These are phyloP conservation scores for Penicillium sp. DNA, from an alignment of 2,329 filamentous ascomycete species.

Conservation along the genomic window DNA sequence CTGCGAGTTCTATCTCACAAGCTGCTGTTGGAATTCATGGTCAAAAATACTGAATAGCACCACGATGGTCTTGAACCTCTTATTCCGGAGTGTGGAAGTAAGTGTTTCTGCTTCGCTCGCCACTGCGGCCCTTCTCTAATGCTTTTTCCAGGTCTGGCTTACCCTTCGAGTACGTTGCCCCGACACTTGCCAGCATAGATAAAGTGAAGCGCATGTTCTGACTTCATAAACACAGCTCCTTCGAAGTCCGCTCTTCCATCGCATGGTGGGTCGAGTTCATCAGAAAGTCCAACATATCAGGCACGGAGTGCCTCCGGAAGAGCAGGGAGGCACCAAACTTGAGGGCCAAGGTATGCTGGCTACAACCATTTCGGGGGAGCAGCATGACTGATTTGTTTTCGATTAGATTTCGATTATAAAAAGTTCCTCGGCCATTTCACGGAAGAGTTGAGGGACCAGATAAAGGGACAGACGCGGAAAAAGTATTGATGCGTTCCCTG, in stretches of 20 bases:
- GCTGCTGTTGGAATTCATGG: not conserved
- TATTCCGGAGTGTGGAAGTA: slow-evolving; percentile 37
- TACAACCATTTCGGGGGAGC: not conserved
- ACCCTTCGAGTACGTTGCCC: slow-evolving; percentile 34
- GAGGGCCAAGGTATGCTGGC: slow-evolving; percentile 33
- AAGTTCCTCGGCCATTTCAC: slow-evolving; percentile 41
- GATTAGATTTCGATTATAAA: slow-evolving; percentile 27
- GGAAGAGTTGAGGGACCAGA: slow-evolving; percentile 43
- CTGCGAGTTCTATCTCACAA: not conserved
- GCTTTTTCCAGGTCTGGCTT: slow-evolving; percentile 34
- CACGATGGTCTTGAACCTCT: slow-evolving; percentile 30
- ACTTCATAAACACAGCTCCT: slow-evolving; percentile 36
- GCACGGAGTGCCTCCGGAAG: slow-evolving; percentile 43
- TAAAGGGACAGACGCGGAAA: slow-evolving; percentile 38
- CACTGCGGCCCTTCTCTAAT: slow-evolving; percentile 13
- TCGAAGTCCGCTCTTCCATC: slow-evolving; percentile 43
- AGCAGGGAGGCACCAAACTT: slow-evolving; percentile 43
- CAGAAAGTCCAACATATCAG: slow-evolving; percentile 41
- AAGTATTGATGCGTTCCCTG: slow-evolving; percentile 25
- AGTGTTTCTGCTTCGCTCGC: slow-evolving; percentile 10
- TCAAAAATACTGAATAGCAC: not conserved
- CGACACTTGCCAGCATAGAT: not conserved
- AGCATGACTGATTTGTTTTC: slow-evolving; percentile 3
- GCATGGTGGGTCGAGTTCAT: slow-evolving; percentile 43
- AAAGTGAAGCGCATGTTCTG: slow-evolving; percentile 8